Percentiles rank a stretch among this genome's conserved stretches.
These are phyloP conservation scores for Eucalyptus melliodora DNA, from an alignment of 345 rosid species.

Conservation along the genomic window DNA sequence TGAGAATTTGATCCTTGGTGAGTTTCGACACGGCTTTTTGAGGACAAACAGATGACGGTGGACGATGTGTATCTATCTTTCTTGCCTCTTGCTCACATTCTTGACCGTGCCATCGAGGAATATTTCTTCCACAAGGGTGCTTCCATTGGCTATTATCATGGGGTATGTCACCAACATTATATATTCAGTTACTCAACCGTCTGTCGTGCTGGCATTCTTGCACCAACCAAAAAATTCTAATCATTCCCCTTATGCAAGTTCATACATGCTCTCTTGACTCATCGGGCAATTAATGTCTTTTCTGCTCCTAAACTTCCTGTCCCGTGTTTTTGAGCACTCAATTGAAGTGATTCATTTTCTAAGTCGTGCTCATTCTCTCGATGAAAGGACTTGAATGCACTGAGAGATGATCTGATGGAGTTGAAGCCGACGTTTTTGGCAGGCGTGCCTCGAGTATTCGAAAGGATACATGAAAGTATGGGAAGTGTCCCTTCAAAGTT, in stretches of 20 bases:
- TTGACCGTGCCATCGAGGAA: slow-evolving; percentile 84
- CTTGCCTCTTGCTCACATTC: slow-evolving; percentile 88
- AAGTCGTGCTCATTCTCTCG: background rate
- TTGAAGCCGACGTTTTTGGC: slow-evolving; percentile 86
- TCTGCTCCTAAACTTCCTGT: background rate
- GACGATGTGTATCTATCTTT: slow-evolving; percentile 89
- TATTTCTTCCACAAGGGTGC: slow-evolving; percentile 85
- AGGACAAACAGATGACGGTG: slow-evolving; percentile 54
- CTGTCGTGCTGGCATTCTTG: background rate
- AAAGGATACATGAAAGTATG: slow-evolving; percentile 77
- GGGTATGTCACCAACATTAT: slow-evolving; percentile 29
- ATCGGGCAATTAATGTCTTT: background rate
- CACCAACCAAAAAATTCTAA: background rate
- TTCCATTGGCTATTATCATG: slow-evolving; percentile 92
- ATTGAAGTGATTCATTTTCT: background rate
- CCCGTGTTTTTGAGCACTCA: background rate
- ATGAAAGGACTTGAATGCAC: slow-evolving; percentile 65
- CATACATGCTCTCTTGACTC: background rate
- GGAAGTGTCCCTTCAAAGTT: background rate
- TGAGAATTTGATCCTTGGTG: background rate
- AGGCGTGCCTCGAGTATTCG: slow-evolving; percentile 92
- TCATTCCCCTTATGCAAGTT: background rate
- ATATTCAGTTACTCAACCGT: background rate
- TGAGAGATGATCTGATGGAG: slow-evolving; percentile 79
- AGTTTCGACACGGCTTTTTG: background rate